A percentile compares a stretch with the other conserved stretches of the same genome.
phyloP scores from a whole-genome alignment of 2,329 filamentous ascomycete species.

The Geosmithia putterillii region DNA sequence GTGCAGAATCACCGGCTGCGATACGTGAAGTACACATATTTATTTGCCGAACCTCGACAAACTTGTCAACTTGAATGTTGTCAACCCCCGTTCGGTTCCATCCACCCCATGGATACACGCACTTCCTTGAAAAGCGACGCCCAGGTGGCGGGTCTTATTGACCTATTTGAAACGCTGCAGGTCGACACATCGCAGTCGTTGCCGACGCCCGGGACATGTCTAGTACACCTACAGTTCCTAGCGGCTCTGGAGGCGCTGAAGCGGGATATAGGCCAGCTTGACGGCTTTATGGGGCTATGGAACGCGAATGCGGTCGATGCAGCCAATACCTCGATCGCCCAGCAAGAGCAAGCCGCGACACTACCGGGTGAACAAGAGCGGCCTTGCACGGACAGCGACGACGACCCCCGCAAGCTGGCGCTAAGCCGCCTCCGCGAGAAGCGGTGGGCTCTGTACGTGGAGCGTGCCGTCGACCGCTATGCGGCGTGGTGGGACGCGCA shows the following conservation, averaged over 20 bases:
- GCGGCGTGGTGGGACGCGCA: conserved; percentile 40
- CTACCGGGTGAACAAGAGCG: conserved; percentile 5
- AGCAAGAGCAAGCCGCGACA: conserved; percentile 5
- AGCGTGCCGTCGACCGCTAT: conserved; percentile 51
- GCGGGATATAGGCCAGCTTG: conserved; percentile 51
- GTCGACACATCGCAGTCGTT: too few species aligned
- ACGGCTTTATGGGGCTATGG: conserved; percentile 54
- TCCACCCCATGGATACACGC: too few species aligned
- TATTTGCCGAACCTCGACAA: too few species aligned
- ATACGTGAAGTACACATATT: too few species aligned
- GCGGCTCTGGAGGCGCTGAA: conserved; percentile 55
- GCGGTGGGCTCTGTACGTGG: conserved; percentile 53
- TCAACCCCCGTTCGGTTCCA: too few species aligned
- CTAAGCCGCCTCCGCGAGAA: conserved; percentile 52
- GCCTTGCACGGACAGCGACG: conserved; percentile 3
- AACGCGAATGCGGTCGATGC: conserved; percentile 26
- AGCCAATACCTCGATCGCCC: conserved; percentile 3
- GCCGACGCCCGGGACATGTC: conserved; percentile 38
- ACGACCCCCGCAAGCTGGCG: conserved; percentile 12
- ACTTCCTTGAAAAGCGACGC: too few species aligned
- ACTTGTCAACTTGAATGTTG: too few species aligned
- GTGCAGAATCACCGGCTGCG: too few species aligned
- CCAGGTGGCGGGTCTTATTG: too few species aligned
- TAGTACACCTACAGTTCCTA: conserved; percentile 64
- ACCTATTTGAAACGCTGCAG: too few species aligned